These are phyloP conservation scores for Arabidopsis lyrata DNA, from an alignment of 441 rosid species.

Conservation along the genomic window DNA sequence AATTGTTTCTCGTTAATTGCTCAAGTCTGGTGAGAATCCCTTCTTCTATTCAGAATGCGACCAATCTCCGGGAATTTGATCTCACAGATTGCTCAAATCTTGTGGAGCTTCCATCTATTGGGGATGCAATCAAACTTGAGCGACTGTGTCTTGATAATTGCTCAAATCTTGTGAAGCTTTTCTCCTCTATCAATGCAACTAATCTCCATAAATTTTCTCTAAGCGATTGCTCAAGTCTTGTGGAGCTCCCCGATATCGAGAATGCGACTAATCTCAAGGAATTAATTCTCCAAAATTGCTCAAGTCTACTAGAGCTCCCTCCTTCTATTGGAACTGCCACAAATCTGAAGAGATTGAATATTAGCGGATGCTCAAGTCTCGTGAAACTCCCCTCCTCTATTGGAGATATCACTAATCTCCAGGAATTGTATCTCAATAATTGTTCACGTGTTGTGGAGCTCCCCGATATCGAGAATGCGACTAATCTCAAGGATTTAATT, in stretches of 20 bases:
- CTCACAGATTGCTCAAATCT: neutral
- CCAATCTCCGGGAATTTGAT: too few relatives aligned
- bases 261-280: neutral
- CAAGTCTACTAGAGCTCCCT: neutral
- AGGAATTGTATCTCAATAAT: too few relatives aligned
- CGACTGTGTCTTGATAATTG: neutral
- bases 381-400: neutral
- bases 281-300: neutral
- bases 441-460: too few relatives aligned
- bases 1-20: too few relatives aligned
- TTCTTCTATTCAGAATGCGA: too few relatives aligned
- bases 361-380: neutral
- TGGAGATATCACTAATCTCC: neutral
- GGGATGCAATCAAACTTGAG: neutral
- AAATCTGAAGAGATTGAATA: neutral
- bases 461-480: too few relatives aligned
- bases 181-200: neutral
- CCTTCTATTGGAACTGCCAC: neutral
- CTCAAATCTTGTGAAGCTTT: neutral
- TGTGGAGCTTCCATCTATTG: neutral
- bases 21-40: neutral
- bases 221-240: neutral
- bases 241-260: neutral
- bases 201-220: neutral
- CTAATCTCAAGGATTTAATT: accelerated